A percentile compares a stretch with the other conserved stretches of the same genome.
Evolutionary conservation across 106 monocot species (phyloP).

Genomic region (Apostasia shenzhenica): DNA sequence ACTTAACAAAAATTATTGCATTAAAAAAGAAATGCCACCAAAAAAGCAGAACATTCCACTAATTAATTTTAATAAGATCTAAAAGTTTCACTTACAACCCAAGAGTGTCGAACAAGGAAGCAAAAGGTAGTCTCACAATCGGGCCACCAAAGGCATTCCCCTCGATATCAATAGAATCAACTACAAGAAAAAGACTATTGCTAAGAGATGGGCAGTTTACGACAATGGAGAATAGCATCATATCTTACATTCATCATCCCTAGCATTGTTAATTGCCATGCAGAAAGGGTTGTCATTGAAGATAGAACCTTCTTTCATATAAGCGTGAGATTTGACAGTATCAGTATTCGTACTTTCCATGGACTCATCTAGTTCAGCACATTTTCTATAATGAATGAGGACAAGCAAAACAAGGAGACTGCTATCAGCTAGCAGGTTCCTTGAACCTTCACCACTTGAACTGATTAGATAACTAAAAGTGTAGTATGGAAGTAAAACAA

Average conservation of each 20-base stretch:
- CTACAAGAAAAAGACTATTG: slow-evolving; percentile 35
- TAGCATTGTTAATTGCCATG: slow-evolving; percentile 69
- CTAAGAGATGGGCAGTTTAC: background rate
- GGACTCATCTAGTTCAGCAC: slow-evolving; percentile 24
- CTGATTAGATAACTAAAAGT: slow-evolving; percentile 87
- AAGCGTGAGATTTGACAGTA: slow-evolving; percentile 18
- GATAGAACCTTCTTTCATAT: slow-evolving; percentile 40
- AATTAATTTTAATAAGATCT: background rate
- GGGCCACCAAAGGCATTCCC: slow-evolving; percentile 70
- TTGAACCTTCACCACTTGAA: slow-evolving; percentile 52
- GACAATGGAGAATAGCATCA: slow-evolving; percentile 4
- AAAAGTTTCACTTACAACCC: slow-evolving; percentile 50
- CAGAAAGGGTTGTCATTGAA: slow-evolving; percentile 77
- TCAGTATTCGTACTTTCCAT: slow-evolving; percentile 16
- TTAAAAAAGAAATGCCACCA: too few species aligned
- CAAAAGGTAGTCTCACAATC: slow-evolving; percentile 85
- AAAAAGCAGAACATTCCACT: background rate
- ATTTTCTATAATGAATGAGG: slow-evolving; percentile 80
- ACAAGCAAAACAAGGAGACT: slow-evolving; percentile 81
- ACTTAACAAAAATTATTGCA: too few species aligned
- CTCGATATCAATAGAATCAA: slow-evolving; percentile 89
- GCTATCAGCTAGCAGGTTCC: slow-evolving; percentile 64
- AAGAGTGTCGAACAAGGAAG: slow-evolving; percentile 90
- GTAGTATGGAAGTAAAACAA: slow-evolving; percentile 88
- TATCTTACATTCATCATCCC: slow-evolving; percentile 72